Evolutionary conservation across 1,139 yeast genomes (phyloP).

Genomic region (Pichia sp.): DNA sequence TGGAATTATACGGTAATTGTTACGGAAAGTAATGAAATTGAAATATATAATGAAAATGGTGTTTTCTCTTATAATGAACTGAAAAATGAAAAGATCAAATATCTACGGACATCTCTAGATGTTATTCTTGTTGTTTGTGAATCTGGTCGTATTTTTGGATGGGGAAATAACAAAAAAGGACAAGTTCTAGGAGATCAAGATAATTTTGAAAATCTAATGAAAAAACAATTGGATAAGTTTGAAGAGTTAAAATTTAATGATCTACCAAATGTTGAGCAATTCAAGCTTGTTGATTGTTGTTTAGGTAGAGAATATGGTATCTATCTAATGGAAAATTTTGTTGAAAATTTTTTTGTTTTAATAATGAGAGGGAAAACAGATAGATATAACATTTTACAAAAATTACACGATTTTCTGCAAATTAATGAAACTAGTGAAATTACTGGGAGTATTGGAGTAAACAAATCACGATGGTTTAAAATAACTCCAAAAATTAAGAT

Average conservation of each 20-base stretch:
- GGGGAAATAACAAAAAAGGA: constrained; percentile 80
- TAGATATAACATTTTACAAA: constrained; percentile 4
- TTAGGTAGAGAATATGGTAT: constrained; percentile 45
- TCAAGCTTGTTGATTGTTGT: constrained; percentile 21
- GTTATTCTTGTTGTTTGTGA: constrained; percentile 42
- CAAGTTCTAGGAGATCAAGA: constrained; percentile 41
- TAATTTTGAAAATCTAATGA: too few relatives aligned
- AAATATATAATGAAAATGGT: constrained; percentile 1
- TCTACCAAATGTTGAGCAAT: constrained; percentile 7
- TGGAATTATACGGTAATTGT: constrained; percentile 8
- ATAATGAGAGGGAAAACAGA: constrained; percentile 11
- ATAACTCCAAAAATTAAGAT: background rate
- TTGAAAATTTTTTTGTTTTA: background rate
- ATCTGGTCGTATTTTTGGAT: constrained; percentile 50
- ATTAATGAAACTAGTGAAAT: background rate
- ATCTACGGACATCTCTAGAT: constrained; percentile 40
- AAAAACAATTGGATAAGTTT: constrained; percentile 22
- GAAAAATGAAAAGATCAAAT: background rate
- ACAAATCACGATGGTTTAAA: constrained; percentile 2
- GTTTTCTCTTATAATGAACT: background rate
- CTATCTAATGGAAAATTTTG: constrained; percentile 2
- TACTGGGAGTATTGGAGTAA: background rate
- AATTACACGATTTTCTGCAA: background rate
- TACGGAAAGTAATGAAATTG: background rate
- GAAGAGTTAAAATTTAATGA: constrained; percentile 19